Percentiles rank a stretch among this genome's conserved stretches.
Conservation (phyloP, 345 rosid genomes). For the Moricandia moricandioides region DNA sequence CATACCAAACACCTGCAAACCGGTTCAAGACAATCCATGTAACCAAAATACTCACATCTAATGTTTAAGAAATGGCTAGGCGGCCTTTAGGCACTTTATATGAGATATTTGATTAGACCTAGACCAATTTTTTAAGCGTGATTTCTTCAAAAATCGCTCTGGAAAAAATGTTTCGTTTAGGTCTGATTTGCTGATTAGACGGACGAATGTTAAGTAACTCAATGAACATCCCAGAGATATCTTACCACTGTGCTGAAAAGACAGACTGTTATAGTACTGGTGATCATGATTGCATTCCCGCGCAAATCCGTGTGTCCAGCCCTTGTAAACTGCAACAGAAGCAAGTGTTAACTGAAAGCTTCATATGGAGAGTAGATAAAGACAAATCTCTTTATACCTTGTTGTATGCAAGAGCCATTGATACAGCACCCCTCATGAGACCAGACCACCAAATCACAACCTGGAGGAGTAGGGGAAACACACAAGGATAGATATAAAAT, state of each 20-base stretch:
- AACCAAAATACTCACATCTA: no score
- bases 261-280: constrained; percentile 91
- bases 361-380: not conserved
- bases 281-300: constrained; percentile 91
- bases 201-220: no score
- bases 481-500: not conserved
- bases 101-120: no score
- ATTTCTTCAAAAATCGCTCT: no score
- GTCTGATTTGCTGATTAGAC: no score
- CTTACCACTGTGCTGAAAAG: constrained; percentile 94
- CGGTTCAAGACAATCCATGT: constrained; percentile 2
- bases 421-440: constrained; percentile 99
- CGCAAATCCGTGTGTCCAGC: constrained; percentile 72
- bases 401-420: constrained; percentile 98
- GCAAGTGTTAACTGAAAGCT: constrained; percentile 1
- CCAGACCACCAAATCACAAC: constrained; percentile 99
- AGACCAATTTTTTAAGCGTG: no score
- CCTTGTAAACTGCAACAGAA: constrained; percentile 70
- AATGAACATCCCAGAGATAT: constrained; percentile 18
- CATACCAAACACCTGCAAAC: constrained; percentile 76
- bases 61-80: no score
- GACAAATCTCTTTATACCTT: constrained; percentile 45
- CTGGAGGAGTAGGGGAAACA: constrained; percentile 34
- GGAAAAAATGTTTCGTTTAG: no score
- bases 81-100: no score